Percentiles rank a stretch among this genome's conserved stretches.
Evolutionary conservation across 2,329 filamentous ascomycete genomes (phyloP).

Genomic region (Colletotrichum navitas): DNA sequence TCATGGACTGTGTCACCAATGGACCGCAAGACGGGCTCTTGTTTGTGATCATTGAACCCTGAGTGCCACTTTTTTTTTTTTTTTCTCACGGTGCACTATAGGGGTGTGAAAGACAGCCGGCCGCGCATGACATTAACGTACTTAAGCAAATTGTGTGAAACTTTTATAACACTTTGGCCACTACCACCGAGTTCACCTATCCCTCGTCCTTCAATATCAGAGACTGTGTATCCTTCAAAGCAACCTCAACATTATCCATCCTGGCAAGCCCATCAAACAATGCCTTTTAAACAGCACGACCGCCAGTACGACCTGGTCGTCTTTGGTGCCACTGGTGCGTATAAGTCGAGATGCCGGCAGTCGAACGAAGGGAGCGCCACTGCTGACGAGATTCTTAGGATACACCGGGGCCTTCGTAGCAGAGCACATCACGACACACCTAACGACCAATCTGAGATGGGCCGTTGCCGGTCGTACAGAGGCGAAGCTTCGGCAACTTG

Average conservation of each 20-base stretch:
- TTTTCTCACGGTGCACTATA: conserved; percentile 23
- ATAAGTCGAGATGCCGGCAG: background rate
- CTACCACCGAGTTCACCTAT: background rate
- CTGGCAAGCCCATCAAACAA: conserved; percentile 44
- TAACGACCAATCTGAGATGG: conserved; percentile 87
- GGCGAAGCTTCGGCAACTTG: conserved; percentile 78
- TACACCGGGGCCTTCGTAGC: conserved; percentile 86
- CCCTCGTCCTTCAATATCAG: background rate
- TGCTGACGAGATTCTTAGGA: conserved; percentile 60
- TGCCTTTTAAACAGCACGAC: conserved; percentile 63
- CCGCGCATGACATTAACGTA: conserved; percentile 18
- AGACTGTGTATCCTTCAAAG: background rate
- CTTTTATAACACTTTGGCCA: background rate
- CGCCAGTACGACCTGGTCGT: conserved; percentile 70
- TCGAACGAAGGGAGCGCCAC: background rate
- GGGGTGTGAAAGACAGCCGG: conserved; percentile 29
- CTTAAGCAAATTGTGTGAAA: conserved; percentile 24
- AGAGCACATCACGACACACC: conserved; percentile 77
- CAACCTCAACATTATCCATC: background rate
- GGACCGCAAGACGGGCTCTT: conserved; percentile 25
- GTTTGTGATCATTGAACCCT: conserved; percentile 19
- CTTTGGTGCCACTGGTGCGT: conserved; percentile 68
- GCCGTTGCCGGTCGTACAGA: conserved; percentile 87
- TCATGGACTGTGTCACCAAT: conserved; percentile 33
- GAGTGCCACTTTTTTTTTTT: conserved; percentile 33